Base-by-base conservation (phyloP, 306 rosid species). In the Trichosanthes cucumerina region DNA sequence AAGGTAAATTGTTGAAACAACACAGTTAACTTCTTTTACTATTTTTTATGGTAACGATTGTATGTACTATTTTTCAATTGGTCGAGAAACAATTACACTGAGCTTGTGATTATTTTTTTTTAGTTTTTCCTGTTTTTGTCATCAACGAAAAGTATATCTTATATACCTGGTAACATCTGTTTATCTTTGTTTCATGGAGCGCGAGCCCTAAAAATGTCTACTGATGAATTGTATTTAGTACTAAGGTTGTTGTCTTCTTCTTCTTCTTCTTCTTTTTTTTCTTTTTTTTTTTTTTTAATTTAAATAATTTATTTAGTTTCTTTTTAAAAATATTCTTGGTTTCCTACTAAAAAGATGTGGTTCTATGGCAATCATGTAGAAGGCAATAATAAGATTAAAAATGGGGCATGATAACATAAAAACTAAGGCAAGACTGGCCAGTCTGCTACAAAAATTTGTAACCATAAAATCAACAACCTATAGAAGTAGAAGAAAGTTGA, bases 1-100 rank as follows among this genome's bases (percentile, higher is more conserved):
- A 88, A 86, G 91, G 91, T 88, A 76, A 63, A 53, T 54, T 68
- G 31, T 39, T 19, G 74, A 39, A 65, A 62, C n/a, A 12, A 54
- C 31, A 36, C 24, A 6, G 2, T 31, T 46, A 47, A 47, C 16
- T 2, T 26, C 4, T 34, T n/a, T 57, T 38, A 43, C 71, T 34
- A 33, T 24, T 28, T 53, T 6, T 28, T n/a, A 13, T 18, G 53
- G 18, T 75, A 53, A 18, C 14, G 3, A 38, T 59, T 26, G 11
- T 53, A 0, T 43, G 0, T 28, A 15, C 38, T 46, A 26, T 26
- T 46, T 47, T 72, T 34, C 69, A 31, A 62, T 46, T 72, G 43
- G 39, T 6, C 19, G 26, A 72, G 24, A 47, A 24, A 72, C 58
- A 72, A 44, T 72, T 44, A 72, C 3, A 2, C 18, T 16, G 39